Base-by-base conservation (phyloP, 306 rosid genomes). In the Gleditsia sinensis region DNA sequence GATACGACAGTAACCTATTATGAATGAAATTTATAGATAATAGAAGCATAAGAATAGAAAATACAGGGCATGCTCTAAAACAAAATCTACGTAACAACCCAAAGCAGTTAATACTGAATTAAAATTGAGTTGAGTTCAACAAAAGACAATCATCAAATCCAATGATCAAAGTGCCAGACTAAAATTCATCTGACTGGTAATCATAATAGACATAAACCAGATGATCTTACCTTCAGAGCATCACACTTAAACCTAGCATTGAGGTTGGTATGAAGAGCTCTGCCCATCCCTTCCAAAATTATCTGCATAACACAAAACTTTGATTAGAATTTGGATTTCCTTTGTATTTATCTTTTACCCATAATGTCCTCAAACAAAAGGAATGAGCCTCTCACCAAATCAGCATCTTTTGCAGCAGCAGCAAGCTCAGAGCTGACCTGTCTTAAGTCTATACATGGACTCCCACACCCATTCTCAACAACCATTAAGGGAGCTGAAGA, bases 381-480 rank as follows among this genome's bases (percentile, higher is more conserved):
- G 71, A 72, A 83, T 14, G 46, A 60, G 68, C 3, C 34, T 54
- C 86, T 42, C 80, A 91, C 96, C 93, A 91, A 67, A 71, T 91
- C 96, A 0, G 93, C 93, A 55, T 82, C 88, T 80, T 91, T 88
- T 23, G 93, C 92, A 12, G 89, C 93, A 28, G 85, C 92, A 48
- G 96, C 90, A 61, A 91, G 85, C 76, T 91, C 93, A 34, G 96
- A 91, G 93, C 96, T 91, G 87, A 91, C 96, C 81, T 91, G 96
- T 82, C 96, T 83, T 39, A 91, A 79, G 87, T 91, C 96, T 34
- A 91, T 88, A 78, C 96, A 88, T 66, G 96, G 96, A 80, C 96
- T 82, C 43, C 96, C 96, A 59, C 96, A 86, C 28, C 96, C 96
- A 45, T 90, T 88, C 82, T 86, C 96, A 54, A 90, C 90, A 34